Conservation (phyloP, 225 moss, liverwort and hornwort species). For the Physcomitrellopsis africana region DNA sequence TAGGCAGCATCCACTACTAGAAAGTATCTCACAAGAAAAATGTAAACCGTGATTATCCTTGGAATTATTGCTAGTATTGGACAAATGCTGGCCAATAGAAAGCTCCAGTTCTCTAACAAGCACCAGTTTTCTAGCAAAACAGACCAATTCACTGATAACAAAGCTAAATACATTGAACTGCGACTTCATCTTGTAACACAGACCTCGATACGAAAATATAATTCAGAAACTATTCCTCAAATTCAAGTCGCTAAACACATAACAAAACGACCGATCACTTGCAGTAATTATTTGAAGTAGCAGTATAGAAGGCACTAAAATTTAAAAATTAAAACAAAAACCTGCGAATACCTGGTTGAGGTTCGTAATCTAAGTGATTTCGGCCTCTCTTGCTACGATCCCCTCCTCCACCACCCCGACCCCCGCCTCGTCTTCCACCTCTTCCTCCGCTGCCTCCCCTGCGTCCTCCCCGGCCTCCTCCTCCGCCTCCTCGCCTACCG, state of each 20-base stretch:
- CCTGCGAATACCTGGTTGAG: slow-evolving; percentile 36
- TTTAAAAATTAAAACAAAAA: background rate
- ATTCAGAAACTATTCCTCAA: no score
- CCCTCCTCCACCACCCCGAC: slow-evolving; percentile 32
- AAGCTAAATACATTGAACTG: no score
- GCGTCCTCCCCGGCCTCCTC: slow-evolving; percentile 19
- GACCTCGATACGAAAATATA: no score
- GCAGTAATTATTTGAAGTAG: background rate
- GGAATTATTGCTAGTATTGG: no score
- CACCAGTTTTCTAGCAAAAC: no score
- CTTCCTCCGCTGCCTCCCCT: slow-evolving; percentile 35
- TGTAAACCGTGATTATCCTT: no score
- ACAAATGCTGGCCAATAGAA: no score
- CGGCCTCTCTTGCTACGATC: slow-evolving; percentile 47
- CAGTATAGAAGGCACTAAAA: background rate
- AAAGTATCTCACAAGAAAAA: background rate
- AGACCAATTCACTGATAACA: no score
- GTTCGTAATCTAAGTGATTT: slow-evolving; percentile 37
- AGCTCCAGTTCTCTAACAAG: no score
- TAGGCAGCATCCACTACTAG: background rate
- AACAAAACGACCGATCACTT: no score
- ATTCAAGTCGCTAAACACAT: background rate
- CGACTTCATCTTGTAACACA: no score
- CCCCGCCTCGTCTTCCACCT: slow-evolving; percentile 28
- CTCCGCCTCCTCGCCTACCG: slow-evolving; percentile 23